Conservation (phyloP, 495 filamentous ascomycete species). For the Viridothelium virens region DNA sequence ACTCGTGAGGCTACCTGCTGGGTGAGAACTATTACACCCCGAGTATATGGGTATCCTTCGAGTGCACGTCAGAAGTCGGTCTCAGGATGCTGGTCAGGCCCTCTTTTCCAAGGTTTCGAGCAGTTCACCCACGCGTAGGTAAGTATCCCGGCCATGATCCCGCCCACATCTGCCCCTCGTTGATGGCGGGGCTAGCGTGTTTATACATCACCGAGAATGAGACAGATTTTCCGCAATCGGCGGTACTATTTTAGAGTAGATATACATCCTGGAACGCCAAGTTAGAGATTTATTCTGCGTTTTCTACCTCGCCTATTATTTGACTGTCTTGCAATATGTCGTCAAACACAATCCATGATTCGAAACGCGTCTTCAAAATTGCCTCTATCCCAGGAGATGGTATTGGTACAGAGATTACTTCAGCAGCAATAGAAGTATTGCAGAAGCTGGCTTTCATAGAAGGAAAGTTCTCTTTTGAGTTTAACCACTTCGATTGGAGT, state of each 20-base stretch:
- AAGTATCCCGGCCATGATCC: neutral
- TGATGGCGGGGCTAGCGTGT: neutral
- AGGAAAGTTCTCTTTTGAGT: conserved; percentile 33
- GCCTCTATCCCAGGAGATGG: conserved; percentile 38
- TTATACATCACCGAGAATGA: neutral
- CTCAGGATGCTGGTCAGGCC: neutral
- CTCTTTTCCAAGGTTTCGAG: neutral
- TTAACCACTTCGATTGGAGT: conserved; percentile 36
- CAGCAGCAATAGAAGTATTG: conserved; percentile 33
- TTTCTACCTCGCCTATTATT: neutral
- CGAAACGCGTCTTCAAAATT: conserved; percentile 23
- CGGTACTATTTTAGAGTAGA: neutral
- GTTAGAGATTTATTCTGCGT: neutral
- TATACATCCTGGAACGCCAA: too few relatives aligned
- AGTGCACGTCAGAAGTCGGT: neutral
- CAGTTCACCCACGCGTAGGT: too few relatives aligned
- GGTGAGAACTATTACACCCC: neutral
- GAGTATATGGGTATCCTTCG: neutral
- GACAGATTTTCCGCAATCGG: neutral
- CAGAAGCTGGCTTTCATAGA: conserved; percentile 27
- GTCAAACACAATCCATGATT: neutral
- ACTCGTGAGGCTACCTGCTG: neutral
- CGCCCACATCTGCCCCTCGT: neutral
- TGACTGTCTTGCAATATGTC: conserved; percentile 2
- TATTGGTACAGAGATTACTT: conserved; percentile 37